Conservation (phyloP, 345 rosid species). For the Brassica napus region DNA sequence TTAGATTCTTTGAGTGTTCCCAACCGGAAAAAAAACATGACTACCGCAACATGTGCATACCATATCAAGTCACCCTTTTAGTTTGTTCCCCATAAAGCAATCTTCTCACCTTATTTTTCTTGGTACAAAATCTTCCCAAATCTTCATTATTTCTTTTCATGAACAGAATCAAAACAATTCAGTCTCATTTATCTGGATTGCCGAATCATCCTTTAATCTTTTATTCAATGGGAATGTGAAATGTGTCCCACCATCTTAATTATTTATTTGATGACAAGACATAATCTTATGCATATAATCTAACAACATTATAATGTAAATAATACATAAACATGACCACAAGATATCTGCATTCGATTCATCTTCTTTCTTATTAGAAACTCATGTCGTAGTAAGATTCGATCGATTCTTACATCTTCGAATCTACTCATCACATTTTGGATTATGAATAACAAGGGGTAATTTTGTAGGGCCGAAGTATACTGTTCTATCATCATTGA, state of each 20-base stretch:
- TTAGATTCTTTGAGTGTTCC: conserved; percentile 22
- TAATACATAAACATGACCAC: background rate
- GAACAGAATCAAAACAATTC: conserved; percentile 31
- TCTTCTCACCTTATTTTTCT: conserved; percentile 23
- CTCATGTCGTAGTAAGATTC: conserved; percentile 8
- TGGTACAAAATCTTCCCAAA: conserved; percentile 41
- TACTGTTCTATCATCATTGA: conserved; percentile 34
- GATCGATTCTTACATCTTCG: conserved; percentile 30
- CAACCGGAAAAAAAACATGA: conserved; percentile 16
- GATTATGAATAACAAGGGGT: conserved; percentile 22
- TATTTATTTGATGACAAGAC: background rate
- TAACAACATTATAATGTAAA: background rate
- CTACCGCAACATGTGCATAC: conserved; percentile 39
- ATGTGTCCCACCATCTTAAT: conserved; percentile 28
- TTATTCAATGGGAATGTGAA: conserved; percentile 29
- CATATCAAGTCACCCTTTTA: conserved; percentile 40
- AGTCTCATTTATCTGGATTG: conserved; percentile 23
- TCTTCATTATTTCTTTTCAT: conserved; percentile 42
- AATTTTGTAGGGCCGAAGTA: conserved; percentile 26
- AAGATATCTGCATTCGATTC: background rate
- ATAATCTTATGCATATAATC: background rate
- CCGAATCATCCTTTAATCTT: conserved; percentile 25
- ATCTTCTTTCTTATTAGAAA: conserved; percentile 4
- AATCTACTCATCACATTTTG: conserved; percentile 18
- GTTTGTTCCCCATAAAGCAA: conserved; percentile 40